Evolutionary conservation across 768 basidiomycete genomes (phyloP).

Genomic region (Boletus sp.): DNA sequence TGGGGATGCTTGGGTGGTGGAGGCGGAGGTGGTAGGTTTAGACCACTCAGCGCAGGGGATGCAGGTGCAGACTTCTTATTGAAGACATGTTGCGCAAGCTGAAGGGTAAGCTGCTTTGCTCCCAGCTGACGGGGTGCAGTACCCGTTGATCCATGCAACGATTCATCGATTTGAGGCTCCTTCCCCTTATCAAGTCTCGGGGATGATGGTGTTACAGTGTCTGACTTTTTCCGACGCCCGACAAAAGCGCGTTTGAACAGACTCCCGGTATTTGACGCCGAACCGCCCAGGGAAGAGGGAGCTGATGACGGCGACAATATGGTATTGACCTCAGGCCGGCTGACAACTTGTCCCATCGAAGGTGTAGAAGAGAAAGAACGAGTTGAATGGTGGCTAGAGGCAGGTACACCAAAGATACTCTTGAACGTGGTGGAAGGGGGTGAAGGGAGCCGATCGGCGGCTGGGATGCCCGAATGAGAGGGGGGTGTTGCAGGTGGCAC

Average conservation of each 20-base stretch:
- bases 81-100: conserved; percentile 49
- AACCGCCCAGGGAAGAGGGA: conserved; percentile 20
- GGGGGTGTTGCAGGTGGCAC: conserved; percentile 35
- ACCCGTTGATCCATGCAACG: conserved; percentile 6
- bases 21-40: conserved; percentile 32
- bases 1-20: conserved; percentile 38
- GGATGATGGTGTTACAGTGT: conserved; percentile 17
- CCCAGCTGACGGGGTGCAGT: conserved; percentile 23
- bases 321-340: conserved; percentile 29
- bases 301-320: conserved; percentile 27
- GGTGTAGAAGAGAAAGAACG: conserved; percentile 25
- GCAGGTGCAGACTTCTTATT: conserved; percentile 35
- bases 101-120: conserved; percentile 36
- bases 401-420: conserved; percentile 29
- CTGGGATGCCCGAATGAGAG: conserved; percentile 40
- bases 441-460: conserved; percentile 41
- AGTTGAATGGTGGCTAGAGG: conserved; percentile 20
- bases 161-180: conserved; percentile 20
- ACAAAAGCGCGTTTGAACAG: conserved; percentile 31
- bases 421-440: conserved; percentile 35
- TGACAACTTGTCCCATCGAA: conserved; percentile 35
- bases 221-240: conserved; percentile 34
- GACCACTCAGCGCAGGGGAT: conserved; percentile 31
- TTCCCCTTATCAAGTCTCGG: conserved; percentile 22
- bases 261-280: conserved; percentile 23